phyloP scores from a whole-genome alignment of 805 yeast species.

The Clavispora asparagi region DNA sequence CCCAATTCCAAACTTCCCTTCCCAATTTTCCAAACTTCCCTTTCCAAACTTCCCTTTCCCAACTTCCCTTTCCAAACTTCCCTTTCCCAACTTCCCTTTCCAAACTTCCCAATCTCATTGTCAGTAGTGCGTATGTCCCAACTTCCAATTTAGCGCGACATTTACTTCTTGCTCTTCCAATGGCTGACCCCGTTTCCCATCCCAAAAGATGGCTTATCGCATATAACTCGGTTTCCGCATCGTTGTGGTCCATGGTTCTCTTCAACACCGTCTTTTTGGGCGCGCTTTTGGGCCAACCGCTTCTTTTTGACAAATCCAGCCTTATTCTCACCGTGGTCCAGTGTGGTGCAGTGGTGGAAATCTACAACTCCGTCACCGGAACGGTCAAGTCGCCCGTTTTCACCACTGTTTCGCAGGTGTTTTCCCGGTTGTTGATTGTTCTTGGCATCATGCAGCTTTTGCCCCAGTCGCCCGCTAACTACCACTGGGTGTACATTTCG shows the following conservation, averaged over 20 bases:
- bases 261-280: slow-evolving; percentile 36
- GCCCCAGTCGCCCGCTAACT: slow-evolving; percentile 65
- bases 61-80: too few species aligned
- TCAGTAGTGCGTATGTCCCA: too few species aligned
- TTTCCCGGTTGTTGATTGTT: slow-evolving; percentile 76
- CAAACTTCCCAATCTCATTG: too few species aligned
- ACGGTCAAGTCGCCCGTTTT: slow-evolving; percentile 78
- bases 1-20: too few species aligned
- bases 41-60: too few species aligned
- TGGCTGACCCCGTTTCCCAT: slow-evolving; percentile 7
- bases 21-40: too few species aligned
- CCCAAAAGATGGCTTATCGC: slow-evolving; percentile 36
- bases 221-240: slow-evolving; percentile 38
- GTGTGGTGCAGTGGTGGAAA: slow-evolving; percentile 73
- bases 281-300: slow-evolving; percentile 53
- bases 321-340: slow-evolving; percentile 63
- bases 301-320: slow-evolving; percentile 55
- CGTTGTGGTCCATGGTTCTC: slow-evolving; percentile 37
- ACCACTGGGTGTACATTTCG: slow-evolving; percentile 56
- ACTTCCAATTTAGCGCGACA: too few species aligned
- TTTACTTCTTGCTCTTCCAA: background rate
- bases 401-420: slow-evolving; percentile 84
- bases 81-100: too few species aligned
- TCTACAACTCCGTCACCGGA: slow-evolving; percentile 72
- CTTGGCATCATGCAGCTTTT: slow-evolving; percentile 74